Evolutionary conservation across 306 rosid genomes (phyloP).

Genomic region (Astragalus membranaceus): DNA sequence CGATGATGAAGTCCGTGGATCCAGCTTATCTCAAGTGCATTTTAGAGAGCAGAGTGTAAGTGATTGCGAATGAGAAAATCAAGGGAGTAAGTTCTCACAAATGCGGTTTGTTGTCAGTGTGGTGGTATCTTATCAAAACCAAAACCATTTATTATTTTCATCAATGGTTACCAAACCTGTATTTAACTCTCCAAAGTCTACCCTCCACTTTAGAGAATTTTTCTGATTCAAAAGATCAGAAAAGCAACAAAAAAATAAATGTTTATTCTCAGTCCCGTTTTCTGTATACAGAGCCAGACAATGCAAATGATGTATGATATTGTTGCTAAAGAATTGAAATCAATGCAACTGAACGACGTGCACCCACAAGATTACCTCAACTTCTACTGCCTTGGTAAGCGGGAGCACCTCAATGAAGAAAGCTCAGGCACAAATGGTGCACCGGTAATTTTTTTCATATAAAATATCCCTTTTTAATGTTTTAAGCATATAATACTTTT

Average conservation of each 20-base stretch:
- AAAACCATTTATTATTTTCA: neutral
- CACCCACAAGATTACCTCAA: slow-evolving; percentile 79
- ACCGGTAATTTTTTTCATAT: slow-evolving; percentile 40
- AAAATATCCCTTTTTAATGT: neutral
- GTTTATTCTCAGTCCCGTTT: slow-evolving; percentile 20
- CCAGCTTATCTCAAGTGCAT: neutral
- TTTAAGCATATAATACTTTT: neutral
- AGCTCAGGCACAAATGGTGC: slow-evolving; percentile 24
- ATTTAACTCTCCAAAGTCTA: neutral
- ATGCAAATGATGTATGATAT: slow-evolving; percentile 76
- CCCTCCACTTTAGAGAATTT: neutral
- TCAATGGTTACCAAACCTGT: neutral
- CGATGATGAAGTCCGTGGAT: slow-evolving; percentile 5
- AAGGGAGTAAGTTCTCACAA: slow-evolving; percentile 10
- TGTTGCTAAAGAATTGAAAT: slow-evolving; percentile 57
- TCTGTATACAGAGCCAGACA: slow-evolving; percentile 60
- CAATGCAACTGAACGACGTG: slow-evolving; percentile 28
- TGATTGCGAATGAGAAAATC: slow-evolving; percentile 13
- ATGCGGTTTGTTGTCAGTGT: neutral
- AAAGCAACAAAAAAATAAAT: neutral
- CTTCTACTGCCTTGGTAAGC: slow-evolving; percentile 94
- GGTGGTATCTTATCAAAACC: slow-evolving; percentile 2
- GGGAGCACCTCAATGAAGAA: slow-evolving; percentile 49
- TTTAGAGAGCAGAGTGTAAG: neutral
- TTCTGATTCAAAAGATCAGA: neutral